Conservation (phyloP, 176 grass and related monocot genomes). For the Microstegium vimineum region DNA sequence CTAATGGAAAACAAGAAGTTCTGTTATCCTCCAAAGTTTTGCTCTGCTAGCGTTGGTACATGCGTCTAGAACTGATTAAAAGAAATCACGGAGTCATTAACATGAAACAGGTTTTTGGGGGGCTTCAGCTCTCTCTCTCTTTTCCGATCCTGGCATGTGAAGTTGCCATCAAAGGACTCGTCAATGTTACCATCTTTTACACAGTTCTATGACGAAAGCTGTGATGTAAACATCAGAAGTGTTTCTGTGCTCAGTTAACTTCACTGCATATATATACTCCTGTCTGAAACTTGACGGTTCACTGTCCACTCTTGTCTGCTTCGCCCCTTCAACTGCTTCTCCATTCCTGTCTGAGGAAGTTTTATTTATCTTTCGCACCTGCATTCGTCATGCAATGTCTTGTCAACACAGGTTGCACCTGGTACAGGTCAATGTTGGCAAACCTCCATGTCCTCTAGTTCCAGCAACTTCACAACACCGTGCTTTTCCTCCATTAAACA, state of each 20-base stretch:
- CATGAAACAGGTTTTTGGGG: neutral
- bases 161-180: neutral
- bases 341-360: neutral
- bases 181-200: neutral
- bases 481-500: constrained; percentile 10
- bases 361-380: neutral
- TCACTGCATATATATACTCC: neutral
- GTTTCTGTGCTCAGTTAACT: neutral
- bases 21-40: neutral
- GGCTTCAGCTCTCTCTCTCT: neutral
- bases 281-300: neutral
- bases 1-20: neutral
- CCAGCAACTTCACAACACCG: neutral
- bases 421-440: neutral
- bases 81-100: neutral
- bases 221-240: neutral
- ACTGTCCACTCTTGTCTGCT: neutral
- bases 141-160: neutral
- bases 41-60: neutral
- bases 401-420: constrained; percentile 1
- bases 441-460: neutral
- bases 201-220: constrained; percentile 12
- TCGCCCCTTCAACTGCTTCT: neutral
- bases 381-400: neutral
- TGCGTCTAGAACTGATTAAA: neutral